A percentile compares a stretch with the other conserved stretches of the same genome.
Conservation (phyloP, 1,139 yeast genomes). For the Oligophagozyma castellii region DNA sequence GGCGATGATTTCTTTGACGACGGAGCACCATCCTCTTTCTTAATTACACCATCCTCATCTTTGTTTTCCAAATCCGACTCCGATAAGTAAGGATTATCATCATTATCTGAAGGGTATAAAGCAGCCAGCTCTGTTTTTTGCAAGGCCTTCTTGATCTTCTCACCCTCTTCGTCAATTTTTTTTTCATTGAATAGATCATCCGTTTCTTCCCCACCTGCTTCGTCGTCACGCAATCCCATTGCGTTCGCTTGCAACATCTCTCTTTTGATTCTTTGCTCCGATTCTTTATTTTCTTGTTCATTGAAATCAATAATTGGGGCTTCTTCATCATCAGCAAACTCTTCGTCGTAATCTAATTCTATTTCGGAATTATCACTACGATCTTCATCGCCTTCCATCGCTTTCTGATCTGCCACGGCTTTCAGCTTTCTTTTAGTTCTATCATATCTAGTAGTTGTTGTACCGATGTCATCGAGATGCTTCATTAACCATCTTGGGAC, state of each 20-base stretch:
- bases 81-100: constrained; percentile 70
- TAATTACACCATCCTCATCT: constrained; percentile 34
- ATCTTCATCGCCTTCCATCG: constrained; percentile 32
- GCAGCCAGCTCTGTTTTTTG: constrained; percentile 81
- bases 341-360: constrained; percentile 90
- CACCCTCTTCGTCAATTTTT: constrained; percentile 86
- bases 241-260: constrained; percentile 84
- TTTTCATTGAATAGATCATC: constrained; percentile 54
- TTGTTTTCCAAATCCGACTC: constrained; percentile 55
- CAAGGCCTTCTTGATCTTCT: constrained; percentile 68
- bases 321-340: constrained; percentile 96
- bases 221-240: constrained; percentile 48
- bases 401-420: constrained; percentile 36
- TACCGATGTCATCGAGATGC: constrained; percentile 58
- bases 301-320: constrained; percentile 97
- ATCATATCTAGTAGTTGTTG: constrained; percentile 30
- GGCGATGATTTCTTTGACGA: constrained; percentile 17
- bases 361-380: constrained; percentile 65
- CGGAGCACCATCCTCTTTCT: constrained; percentile 29
- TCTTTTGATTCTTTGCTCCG: constrained; percentile 74
- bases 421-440: constrained; percentile 36
- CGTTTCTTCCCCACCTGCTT: constrained; percentile 37
- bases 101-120: constrained; percentile 76
- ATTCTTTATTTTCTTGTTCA: constrained; percentile 85
- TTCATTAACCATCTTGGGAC: constrained; percentile 96